Base-by-base conservation (phyloP, 108 stramenopile species). In the Discostella stelligeroides region DNA sequence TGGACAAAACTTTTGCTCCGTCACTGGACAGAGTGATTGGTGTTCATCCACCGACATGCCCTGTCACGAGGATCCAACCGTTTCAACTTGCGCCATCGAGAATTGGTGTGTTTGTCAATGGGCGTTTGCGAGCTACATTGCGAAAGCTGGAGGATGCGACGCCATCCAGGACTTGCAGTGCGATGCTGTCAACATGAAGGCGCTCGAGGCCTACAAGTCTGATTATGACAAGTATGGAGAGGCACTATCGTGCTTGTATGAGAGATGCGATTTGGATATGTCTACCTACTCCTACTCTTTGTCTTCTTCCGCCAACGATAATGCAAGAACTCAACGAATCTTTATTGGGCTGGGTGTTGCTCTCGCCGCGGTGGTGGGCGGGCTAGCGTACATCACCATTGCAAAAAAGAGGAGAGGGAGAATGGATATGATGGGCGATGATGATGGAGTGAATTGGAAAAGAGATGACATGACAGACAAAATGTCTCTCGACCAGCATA, bases 91-190 rank as follows among this genome's bases (percentile, higher is more conserved):
- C 50, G 50, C 73, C 4, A 59, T 87, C 8, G 9, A 78, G 43
- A 42, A 87, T 54, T 87, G 84, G 84, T 85, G 84, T 55, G 86
- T 85, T 49, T 87, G 86, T 43, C 82, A 87, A 46, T 87, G 86
- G 86, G 89, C 89, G 0, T 90, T 87, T 73, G 84, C 83, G 7
- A 61, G 65, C 21, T 87, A 87, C 57, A 61, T 90, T 15, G 34
- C 83, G 46, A 73, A 73, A 18, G 84, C 87, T 5, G 87, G 87
- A 8, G 89, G 87, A 2, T 90, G 89, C 59, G 80, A 85, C 28
- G 60, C 73, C 13, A 86, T 90, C 55, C 87, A 88, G 48, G 68
- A 75, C 2, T 72, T 90, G 41, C 48, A 66, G 9, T 90, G 89
- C 59, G 79, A 86, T 14, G 66, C 82, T 4, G 73, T 80, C 27